Percentiles rank a stretch among this genome's conserved stretches.
phyloP scores from a whole-genome alignment of 257 asterid genomes.

The Capsicum chinense region DNA sequence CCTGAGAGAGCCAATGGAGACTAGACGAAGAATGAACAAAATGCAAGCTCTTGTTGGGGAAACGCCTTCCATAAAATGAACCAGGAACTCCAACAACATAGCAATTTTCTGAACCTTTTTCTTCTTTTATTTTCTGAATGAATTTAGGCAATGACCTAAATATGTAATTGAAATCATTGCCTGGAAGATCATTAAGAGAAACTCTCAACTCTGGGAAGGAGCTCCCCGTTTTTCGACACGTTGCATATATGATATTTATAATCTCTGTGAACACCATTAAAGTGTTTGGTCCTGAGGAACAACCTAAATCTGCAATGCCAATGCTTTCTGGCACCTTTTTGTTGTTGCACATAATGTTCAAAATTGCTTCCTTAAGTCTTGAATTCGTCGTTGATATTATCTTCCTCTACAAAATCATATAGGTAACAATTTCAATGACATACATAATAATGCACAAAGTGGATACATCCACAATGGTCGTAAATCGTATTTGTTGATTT shows the following conservation, averaged over 20 bases:
- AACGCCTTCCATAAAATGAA: conserved; percentile 69
- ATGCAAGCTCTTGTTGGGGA: conserved; percentile 53
- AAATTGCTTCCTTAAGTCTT: conserved; percentile 51
- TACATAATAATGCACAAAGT: too few species aligned
- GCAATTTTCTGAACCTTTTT: conserved; percentile 45
- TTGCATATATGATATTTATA: conserved; percentile 34
- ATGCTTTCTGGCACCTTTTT: conserved; percentile 43
- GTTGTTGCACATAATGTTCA: conserved; percentile 30
- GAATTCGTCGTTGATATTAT: conserved; percentile 49
- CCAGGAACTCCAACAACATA: conserved; percentile 55
- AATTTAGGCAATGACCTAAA: conserved; percentile 58
- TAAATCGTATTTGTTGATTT: too few species aligned
- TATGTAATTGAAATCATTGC: conserved; percentile 66
- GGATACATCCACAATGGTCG: background rate
- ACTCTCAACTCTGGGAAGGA: conserved; percentile 59
- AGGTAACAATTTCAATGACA: background rate
- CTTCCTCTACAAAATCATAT: conserved; percentile 51
- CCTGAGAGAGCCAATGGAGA: conserved; percentile 83
- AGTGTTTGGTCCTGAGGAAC: conserved; percentile 73
- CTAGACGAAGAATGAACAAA: conserved; percentile 73
- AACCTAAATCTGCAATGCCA: conserved; percentile 76
- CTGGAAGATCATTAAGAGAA: conserved; percentile 69
- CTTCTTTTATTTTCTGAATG: conserved; percentile 35
- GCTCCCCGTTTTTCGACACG: conserved; percentile 1
- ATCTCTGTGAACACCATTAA: conserved; percentile 42